Base-by-base conservation (phyloP, 805 yeast genomes). In the Millerozyma miso region DNA sequence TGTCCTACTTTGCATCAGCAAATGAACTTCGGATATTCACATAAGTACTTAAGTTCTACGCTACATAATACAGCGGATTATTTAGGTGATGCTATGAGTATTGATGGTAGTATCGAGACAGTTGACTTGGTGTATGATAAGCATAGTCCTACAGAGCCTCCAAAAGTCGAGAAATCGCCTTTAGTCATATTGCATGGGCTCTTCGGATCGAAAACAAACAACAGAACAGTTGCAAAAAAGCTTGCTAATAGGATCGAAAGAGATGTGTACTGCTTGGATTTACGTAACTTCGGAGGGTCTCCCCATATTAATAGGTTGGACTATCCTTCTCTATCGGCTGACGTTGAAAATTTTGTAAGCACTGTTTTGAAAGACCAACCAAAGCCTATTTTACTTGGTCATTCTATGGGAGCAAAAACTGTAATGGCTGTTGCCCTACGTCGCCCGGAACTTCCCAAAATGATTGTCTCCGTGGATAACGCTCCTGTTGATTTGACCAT, bases 341-440 rank as follows among this genome's bases (percentile, higher is more conserved):
- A 91, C 59, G 88, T 91, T n/a, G 88, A 82, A 50, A 53, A 64
- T 15, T 91, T 89, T 56, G 74, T 90, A 8, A 53, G 56, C 1
- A 77, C 76, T 3, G 69, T 73, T 6, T 50, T 60, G 2, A 23
- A 32, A 16, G 50, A 44, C 18, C n/a, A 6, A n/a, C 51, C 58
- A 10, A 72, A 75, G 39, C 84, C 87, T 0, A 77, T 85, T n/a
- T 45, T 85, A 15, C 65, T 85, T 14, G 95, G 95, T 0, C 93
- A 85, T 58, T 84, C 91, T 0, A 84, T 87, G 93, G 99, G 99
- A 4, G 99, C 96, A 3, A 90, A 91, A 56, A 77, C 91, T 0
- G 97, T 84, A 4, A 90, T 91, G 97, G 89, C 93, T 0, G 69
- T 85, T 4, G 83, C 88, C 0, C 66, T 93, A 44, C 69, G 88